These are phyloP conservation scores for Arabis hirsuta DNA, from an alignment of 345 rosid genomes.

Conservation along the genomic window DNA sequence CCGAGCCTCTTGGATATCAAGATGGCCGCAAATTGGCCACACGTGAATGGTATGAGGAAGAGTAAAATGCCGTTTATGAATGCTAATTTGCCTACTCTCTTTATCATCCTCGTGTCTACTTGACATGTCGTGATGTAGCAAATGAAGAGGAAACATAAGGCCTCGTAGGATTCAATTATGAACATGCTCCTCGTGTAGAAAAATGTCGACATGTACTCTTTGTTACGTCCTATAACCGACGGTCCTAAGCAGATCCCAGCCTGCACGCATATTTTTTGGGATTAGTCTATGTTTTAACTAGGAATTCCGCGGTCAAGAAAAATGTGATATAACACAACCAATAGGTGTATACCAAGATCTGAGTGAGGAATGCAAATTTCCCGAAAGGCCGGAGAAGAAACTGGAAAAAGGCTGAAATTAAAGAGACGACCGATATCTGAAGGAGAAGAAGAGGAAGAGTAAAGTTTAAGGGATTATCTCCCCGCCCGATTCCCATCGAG, in stretches of 20 bases:
- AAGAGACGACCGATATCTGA: slow-evolving; percentile 42
- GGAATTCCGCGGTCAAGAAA: background rate
- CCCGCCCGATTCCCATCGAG: slow-evolving; percentile 3
- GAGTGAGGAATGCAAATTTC: slow-evolving; percentile 44
- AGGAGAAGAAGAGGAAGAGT: slow-evolving; percentile 41
- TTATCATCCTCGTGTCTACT: slow-evolving; percentile 43
- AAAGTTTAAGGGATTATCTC: slow-evolving; percentile 20
- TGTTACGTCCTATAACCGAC: slow-evolving; percentile 43
- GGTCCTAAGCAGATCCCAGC: slow-evolving; percentile 54
- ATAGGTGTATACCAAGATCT: slow-evolving; percentile 40
- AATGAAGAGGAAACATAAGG: slow-evolving; percentile 43
- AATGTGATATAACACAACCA: background rate
- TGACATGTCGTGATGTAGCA: slow-evolving; percentile 47
- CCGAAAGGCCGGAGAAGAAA: slow-evolving; percentile 46
- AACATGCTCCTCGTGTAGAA: slow-evolving; percentile 37
- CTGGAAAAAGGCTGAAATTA: slow-evolving; percentile 35
- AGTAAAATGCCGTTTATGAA: slow-evolving; percentile 44
- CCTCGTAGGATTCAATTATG: slow-evolving; percentile 41
- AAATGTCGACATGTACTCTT: slow-evolving; percentile 20
- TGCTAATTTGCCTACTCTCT: slow-evolving; percentile 48
- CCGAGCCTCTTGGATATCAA: slow-evolving; percentile 27
- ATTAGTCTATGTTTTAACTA: too few species aligned
- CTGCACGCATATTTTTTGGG: slow-evolving; percentile 21
- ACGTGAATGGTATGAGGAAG: slow-evolving; percentile 38
- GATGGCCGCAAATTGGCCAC: slow-evolving; percentile 24